phyloP scores from a whole-genome alignment of 1,284 basidiomycete species.

The Cryptococcus sp. region DNA sequence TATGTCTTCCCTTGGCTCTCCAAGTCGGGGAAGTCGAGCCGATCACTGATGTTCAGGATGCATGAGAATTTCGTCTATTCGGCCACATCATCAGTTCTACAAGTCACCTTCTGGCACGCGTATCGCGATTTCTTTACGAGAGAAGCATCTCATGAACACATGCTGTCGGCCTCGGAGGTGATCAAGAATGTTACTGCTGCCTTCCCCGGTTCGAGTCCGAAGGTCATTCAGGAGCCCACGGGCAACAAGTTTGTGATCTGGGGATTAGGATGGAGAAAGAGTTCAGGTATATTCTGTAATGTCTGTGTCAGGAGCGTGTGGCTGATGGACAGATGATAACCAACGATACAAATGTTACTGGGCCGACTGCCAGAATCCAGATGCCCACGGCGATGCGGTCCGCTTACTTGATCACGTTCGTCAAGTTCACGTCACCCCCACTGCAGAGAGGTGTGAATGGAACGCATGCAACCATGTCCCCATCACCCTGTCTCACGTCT shows the following conservation, averaged over 20 bases:
- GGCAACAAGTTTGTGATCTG: constrained; percentile 45
- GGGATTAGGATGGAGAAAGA: constrained; percentile 40
- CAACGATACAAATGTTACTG: constrained; percentile 37
- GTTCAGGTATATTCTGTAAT: constrained; percentile 20
- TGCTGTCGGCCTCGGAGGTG: constrained; percentile 43
- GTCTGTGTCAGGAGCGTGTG: background rate
- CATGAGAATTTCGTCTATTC: constrained; percentile 44
- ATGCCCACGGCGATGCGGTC: constrained; percentile 15
- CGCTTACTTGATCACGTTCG: constrained; percentile 31
- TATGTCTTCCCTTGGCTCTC: constrained; percentile 15
- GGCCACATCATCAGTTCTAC: constrained; percentile 37
- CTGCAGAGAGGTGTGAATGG: constrained; percentile 29
- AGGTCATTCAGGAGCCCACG: constrained; percentile 30
- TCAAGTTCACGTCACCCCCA: constrained; percentile 17
- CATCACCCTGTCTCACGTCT: constrained; percentile 33
- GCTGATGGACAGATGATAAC: constrained; percentile 27
- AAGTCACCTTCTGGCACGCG: constrained; percentile 47
- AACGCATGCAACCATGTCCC: constrained; percentile 26
- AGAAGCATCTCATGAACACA: constrained; percentile 28
- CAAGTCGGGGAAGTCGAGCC: background rate
- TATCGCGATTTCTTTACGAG: constrained; percentile 44
- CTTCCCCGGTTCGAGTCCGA: constrained; percentile 40
- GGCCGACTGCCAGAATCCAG: constrained; percentile 21
- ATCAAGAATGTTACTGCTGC: constrained; percentile 47
- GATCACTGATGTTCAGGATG: constrained; percentile 33